phyloP scores from a whole-genome alignment of 2,329 filamentous ascomycete genomes.

The Ophiostoma himal-ulmi region DNA sequence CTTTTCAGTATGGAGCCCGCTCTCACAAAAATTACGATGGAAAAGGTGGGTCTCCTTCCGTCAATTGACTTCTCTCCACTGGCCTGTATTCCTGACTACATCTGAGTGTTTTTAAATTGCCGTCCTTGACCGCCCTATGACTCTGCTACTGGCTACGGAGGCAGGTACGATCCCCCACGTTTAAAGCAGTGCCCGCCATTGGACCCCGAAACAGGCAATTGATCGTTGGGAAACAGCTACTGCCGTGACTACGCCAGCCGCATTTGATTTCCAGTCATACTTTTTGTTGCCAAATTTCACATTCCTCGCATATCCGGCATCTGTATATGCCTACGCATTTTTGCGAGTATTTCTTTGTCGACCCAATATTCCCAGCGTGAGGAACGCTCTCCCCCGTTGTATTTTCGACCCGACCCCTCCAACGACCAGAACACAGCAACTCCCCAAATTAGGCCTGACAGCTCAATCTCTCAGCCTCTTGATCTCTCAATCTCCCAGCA shows the following conservation, averaged over 20 bases:
- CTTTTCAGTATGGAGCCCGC: slow-evolving; percentile 13
- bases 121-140: slow-evolving; percentile 24
- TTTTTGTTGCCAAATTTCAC: not conserved
- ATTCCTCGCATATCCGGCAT: not conserved
- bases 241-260: not conserved
- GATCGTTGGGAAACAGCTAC: not conserved
- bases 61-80: not conserved
- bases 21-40: not conserved
- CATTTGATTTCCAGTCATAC: not conserved
- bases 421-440: not conserved
- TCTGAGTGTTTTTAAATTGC: slow-evolving; percentile 19
- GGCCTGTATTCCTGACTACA: not conserved
- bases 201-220: slow-evolving; percentile 17
- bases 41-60: slow-evolving; percentile 1
- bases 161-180: slow-evolving; percentile 15
- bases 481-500: not conserved
- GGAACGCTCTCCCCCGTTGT: not conserved
- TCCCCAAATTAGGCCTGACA: not conserved
- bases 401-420: not conserved
- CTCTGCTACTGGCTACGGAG: slow-evolving; percentile 11
- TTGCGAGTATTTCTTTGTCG: not conserved
- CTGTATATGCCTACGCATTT: not conserved
- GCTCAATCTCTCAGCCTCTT: not conserved
- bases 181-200: slow-evolving; percentile 3
- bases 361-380: not conserved